These are phyloP conservation scores for Schwanniomyces yamadae DNA, from an alignment of 805 yeast genomes.

Conservation along the genomic window DNA sequence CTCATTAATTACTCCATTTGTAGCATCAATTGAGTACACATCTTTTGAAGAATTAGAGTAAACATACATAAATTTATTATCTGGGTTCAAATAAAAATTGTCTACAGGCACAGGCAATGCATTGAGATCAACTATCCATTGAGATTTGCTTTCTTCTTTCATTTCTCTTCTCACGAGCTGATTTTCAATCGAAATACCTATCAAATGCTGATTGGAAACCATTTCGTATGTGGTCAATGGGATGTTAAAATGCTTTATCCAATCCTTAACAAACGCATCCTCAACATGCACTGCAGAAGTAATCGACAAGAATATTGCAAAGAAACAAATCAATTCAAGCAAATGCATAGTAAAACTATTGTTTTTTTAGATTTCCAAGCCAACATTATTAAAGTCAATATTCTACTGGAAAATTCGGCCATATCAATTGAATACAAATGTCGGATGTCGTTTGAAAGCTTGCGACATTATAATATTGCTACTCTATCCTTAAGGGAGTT, in stretches of 20 bases:
- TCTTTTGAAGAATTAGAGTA: slow-evolving; percentile 9
- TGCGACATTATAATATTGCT: no score
- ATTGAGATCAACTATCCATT: slow-evolving; percentile 20
- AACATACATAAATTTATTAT: slow-evolving; percentile 11
- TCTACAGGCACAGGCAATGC: slow-evolving; percentile 10
- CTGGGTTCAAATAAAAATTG: slow-evolving; percentile 7
- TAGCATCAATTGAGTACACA: slow-evolving; percentile 12
- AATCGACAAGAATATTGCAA: not conserved
- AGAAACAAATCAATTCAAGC: not conserved
- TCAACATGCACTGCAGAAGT: slow-evolving; percentile 36
- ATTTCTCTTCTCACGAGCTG: slow-evolving; percentile 15
- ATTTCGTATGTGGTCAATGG: slow-evolving; percentile 12
- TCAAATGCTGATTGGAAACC: slow-evolving; percentile 5
- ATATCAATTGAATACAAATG: no score
- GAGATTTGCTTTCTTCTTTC: slow-evolving; percentile 4
- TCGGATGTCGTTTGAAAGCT: no score
- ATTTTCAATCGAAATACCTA: slow-evolving; percentile 13
- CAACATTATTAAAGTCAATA: no score
- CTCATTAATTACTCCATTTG: slow-evolving; percentile 13
- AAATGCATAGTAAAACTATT: no score
- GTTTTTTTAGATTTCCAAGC: no score
- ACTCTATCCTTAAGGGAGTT: no score
- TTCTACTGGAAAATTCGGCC: no score
- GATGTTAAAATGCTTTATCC: slow-evolving; percentile 52
- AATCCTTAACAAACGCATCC: slow-evolving; percentile 55